A percentile compares a stretch with the other conserved stretches of the same genome.
Conservation (phyloP, 2,329 filamentous ascomycete species). For the Arachnopeziza araneosa region DNA sequence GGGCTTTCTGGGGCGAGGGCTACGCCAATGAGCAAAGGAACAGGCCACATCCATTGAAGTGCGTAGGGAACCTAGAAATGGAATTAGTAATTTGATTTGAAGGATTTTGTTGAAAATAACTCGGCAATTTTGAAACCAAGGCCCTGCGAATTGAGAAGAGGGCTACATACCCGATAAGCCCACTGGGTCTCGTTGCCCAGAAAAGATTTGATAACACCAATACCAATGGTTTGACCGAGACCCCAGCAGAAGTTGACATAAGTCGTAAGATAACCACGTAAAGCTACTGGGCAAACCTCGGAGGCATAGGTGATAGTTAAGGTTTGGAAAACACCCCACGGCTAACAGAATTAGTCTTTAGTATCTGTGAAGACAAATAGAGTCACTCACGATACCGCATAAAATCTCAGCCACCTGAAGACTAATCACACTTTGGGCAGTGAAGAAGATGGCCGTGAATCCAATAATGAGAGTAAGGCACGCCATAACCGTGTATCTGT, state of each 20-base stretch:
- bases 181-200: conserved; percentile 12
- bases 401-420: conserved; percentile 23
- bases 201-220: conserved; percentile 37
- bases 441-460: conserved; percentile 20
- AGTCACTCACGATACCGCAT: conserved; percentile 33
- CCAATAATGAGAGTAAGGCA: conserved; percentile 13
- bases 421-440: conserved; percentile 12
- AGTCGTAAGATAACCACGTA: conserved; percentile 12
- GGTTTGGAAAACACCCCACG: conserved; percentile 1
- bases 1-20: conserved; percentile 43
- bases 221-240: conserved; percentile 42
- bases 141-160: too few species aligned
- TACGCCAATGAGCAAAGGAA: conserved; percentile 40
- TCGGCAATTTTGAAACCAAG: too few species aligned
- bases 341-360: neutral
- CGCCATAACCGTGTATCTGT: conserved; percentile 17
- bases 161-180: conserved; percentile 16
- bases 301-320: neutral
- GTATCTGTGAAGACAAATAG: neutral
- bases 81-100: neutral
- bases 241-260: conserved; percentile 15
- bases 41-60: conserved; percentile 50
- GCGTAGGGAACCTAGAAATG: conserved; percentile 17
- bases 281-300: neutral
- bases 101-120: too few species aligned